Conservation (phyloP, 257 asterid genomes). For the Forsythia viridissima region DNA sequence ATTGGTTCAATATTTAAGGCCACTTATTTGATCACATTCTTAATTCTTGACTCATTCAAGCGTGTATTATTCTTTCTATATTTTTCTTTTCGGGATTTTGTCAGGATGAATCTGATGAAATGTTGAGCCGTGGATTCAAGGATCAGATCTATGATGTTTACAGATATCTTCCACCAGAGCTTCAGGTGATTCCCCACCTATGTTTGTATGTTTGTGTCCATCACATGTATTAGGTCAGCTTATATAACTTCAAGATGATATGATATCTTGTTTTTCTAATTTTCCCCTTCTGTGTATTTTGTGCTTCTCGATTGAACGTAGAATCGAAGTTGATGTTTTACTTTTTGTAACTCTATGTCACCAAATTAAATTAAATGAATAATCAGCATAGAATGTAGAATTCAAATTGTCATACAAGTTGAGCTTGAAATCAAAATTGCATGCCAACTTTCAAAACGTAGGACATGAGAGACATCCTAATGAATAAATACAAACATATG, state of each 20-base stretch:
- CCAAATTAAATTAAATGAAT: not conserved
- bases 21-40: not conserved
- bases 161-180: constrained; percentile 99
- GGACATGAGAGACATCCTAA: not conserved
- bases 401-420: not conserved
- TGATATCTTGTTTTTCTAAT: not conserved
- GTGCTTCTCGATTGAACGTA: not conserved
- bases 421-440: not conserved
- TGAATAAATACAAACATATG: not conserved
- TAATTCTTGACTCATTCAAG: not conserved
- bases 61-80: not conserved
- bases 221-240: not conserved
- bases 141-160: constrained; percentile 98
- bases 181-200: constrained; percentile 52
- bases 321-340: not conserved
- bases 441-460: not conserved
- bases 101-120: constrained; percentile 98
- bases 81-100: constrained; percentile 16
- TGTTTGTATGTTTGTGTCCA: not conserved
- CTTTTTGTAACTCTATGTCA: not conserved
- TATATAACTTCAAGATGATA: not conserved
- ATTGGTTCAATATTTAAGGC: constrained; percentile 4
- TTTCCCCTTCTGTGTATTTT: not conserved
- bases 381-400: not conserved
- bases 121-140: constrained; percentile 98